Base-by-base conservation (phyloP, 1,284 basidiomycete species). In the Cryptococcus hybrid region DNA sequence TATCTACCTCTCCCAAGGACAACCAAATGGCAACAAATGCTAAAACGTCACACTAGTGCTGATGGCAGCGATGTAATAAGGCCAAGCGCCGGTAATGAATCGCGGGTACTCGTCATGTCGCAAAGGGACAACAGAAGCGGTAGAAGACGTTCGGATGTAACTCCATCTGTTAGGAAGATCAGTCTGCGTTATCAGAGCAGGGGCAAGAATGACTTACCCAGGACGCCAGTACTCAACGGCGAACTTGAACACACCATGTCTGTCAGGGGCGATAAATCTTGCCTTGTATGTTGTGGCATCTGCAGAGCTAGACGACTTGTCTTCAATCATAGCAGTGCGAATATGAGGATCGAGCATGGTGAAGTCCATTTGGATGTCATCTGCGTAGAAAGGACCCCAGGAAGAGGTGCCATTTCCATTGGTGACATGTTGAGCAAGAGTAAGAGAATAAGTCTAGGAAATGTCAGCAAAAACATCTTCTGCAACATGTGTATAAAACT, bases 241-340 rank as follows among this genome's bases (percentile, higher is more conserved):
- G 74, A 99, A 94, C 72, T 97, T 97, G 84, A 96, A 99, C 11
- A 99, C 96, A 47, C 96, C 95, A 74, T 99, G 96, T 56, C 92
- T 82, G 78, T 98, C 95, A 3, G 95, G 95, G 3, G 88, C 86
- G 45, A 85, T 85, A 84, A 99, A 94, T 2, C 83, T 84, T 3
- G 87, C 83, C 8, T 83, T 82, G 79, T 93, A 97, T 61, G 83
- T 84, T 36, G 74, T 69, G 1, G 57, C 60, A 15, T 51, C 45
- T 1, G 30, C 49, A 11, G 47, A 52, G 18, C 67, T 56, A n/a
- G 62, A 51, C 37, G 62, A 43, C 6, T 47, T 43, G 44, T 66
- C 82, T 8, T 87, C 82, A 8, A 74, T 79, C 7, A 96, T 81
- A 3, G 85, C 78, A 7, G 86, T 90, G 37, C 92, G 88, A 60